Percentiles rank a stretch among this genome's conserved stretches.
Conservation (phyloP, 2,329 filamentous ascomycete genomes). For the Didymella arachidicola region DNA sequence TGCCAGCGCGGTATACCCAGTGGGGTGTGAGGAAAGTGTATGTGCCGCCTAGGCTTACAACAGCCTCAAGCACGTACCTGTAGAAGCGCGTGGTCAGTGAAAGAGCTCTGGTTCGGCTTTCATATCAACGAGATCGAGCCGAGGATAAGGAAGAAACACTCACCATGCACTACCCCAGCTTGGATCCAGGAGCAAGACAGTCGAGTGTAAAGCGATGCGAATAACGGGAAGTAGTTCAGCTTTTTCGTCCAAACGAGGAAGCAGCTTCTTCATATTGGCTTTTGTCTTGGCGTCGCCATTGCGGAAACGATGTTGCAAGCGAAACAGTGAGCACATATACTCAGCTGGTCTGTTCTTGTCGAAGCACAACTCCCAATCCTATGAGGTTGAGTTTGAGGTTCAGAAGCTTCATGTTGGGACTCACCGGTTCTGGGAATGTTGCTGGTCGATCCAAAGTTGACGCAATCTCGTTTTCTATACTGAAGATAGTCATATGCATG, state of each 20-base stretch:
- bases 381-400: constrained; percentile 12
- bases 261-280: constrained; percentile 31
- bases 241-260: constrained; percentile 39
- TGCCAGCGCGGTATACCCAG: constrained; percentile 47
- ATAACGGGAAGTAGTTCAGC: constrained; percentile 38
- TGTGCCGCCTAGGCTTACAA: constrained; percentile 41
- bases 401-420: neutral
- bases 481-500: constrained; percentile 49
- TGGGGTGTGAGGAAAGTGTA: constrained; percentile 47
- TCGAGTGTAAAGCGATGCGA: constrained; percentile 43
- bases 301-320: constrained; percentile 47
- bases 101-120: neutral
- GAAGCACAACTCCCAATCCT: constrained; percentile 43
- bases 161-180: constrained; percentile 45
- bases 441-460: constrained; percentile 47
- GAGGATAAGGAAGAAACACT: neutral
- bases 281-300: constrained; percentile 38
- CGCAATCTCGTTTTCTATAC: constrained; percentile 47
- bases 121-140: neutral
- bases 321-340: constrained; percentile 47
- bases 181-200: constrained; percentile 44
- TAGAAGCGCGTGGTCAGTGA: neutral
- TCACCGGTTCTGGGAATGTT: constrained; percentile 47
- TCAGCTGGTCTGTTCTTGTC: constrained; percentile 39
- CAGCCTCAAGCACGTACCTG: constrained; percentile 38